A percentile compares a stretch with the other conserved stretches of the same genome.
Evolutionary conservation across 495 filamentous ascomycete genomes (phyloP).

Genomic region (Trichoderma virens): DNA sequence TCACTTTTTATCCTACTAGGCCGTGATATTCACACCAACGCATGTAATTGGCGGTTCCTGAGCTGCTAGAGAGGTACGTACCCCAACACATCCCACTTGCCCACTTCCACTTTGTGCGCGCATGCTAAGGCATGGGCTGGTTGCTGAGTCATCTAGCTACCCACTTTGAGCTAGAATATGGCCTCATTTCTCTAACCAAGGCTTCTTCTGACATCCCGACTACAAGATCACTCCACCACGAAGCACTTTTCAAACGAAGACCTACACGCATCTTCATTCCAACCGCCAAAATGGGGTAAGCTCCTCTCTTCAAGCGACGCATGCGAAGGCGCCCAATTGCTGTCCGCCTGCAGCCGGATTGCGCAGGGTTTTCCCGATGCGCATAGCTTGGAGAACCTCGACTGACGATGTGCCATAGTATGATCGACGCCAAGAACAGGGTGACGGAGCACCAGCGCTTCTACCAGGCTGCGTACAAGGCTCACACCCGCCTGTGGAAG

Average conservation of each 20-base stretch:
- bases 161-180: conserved; percentile 10
- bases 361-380: background rate
- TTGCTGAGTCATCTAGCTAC: conserved; percentile 7
- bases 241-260: background rate
- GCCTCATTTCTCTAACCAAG: conserved; percentile 10
- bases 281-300: conserved; percentile 9
- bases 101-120: background rate
- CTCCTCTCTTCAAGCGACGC: background rate
- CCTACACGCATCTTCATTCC: background rate
- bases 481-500: conserved; percentile 70
- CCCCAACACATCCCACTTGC: background rate
- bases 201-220: background rate
- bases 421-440: conserved; percentile 76
- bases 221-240: background rate
- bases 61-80: too few species aligned
- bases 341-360: background rate
- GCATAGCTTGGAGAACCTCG: conserved; percentile 25
- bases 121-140: background rate
- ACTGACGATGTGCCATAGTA: conserved; percentile 34
- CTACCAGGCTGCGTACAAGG: conserved; percentile 69
- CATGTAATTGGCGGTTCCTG: background rate
- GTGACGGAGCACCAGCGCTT: conserved; percentile 76
- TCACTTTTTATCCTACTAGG: background rate
- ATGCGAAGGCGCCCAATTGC: conserved; percentile 7
- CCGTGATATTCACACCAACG: background rate